Evolutionary conservation across 2,329 filamentous ascomycete species (phyloP), one percentile per base, ranked within the genome.

Genomic region (Proliferodiscus dingleyae): DNA sequence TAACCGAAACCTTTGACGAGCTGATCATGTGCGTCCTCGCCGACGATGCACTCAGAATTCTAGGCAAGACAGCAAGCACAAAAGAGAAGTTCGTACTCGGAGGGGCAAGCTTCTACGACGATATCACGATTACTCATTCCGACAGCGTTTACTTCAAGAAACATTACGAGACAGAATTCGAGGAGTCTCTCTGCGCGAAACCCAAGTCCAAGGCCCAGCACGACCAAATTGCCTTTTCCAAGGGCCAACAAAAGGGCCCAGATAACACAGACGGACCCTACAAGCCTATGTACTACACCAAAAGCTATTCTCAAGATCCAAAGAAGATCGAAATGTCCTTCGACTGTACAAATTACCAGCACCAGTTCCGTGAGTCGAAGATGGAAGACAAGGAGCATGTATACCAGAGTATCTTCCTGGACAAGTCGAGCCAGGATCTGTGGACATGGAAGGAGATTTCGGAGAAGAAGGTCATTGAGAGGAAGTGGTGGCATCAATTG

Each of bases 281-380:
- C 68, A 70, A 72, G 40, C 79, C 80, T 41, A 83, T 83, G 80
- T 84, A 83, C 66, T 75, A 76, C 58, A 83, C 79, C 53, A 77
- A 81, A 45, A 74, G 72, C 42, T 83, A 84, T 60, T 64, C 69
- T 0, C 49, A 72, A 11, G 74, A 82, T 54, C 69, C 71, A 1
- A 74, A 68, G 2, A 77, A 80, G 57, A 74, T 84, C 6, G 80
- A 83, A 61, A 83, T 83, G 80, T 83, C 77, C 46, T 89, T 87
- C 64, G 83, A 89, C 63, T 85, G 81, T 66, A 83, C 80, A 29
- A 85, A 87, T 61, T 87, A 88, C 64, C 84, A 89, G 61, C 74
- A 81, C 36, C 84, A 88, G 59, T 84, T 89, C 51, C 78, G 79
- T 1, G 39, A 52, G 2, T 52, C 65, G 2, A 53, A 47, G 1